phyloP scores from a whole-genome alignment of 306 rosid genomes.

The Sicyos baderoa region DNA sequence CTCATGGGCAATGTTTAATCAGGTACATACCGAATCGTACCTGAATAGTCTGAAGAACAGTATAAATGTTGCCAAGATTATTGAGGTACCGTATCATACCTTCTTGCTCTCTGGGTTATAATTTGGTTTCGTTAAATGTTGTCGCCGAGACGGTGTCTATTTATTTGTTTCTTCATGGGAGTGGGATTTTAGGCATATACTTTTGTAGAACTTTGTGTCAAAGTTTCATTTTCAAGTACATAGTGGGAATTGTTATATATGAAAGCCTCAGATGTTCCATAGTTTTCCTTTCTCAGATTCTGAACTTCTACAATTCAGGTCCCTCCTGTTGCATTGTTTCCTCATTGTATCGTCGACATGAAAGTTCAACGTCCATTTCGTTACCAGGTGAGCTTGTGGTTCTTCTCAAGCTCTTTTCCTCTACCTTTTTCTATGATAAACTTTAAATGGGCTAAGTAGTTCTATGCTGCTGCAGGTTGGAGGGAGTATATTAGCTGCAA shows the following conservation, averaged over 20 bases:
- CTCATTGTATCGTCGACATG: slow-evolving; percentile 59
- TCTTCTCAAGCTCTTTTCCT: not conserved
- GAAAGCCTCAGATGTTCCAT: not conserved
- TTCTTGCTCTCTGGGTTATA: not conserved
- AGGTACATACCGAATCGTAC: slow-evolving; percentile 83
- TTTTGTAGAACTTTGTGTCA: not conserved
- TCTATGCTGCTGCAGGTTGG: slow-evolving; percentile 53
- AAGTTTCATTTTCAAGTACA: not conserved
- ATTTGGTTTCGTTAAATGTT: not conserved
- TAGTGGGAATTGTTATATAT: slow-evolving; percentile 1
- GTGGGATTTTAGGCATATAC: not conserved
- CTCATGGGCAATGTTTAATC: slow-evolving; percentile 25
- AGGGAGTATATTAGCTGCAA: slow-evolving; percentile 79
- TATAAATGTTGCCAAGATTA: slow-evolving; percentile 62
- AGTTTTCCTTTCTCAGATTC: slow-evolving; percentile 13
- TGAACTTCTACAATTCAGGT: slow-evolving; percentile 44
- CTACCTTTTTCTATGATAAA: not conserved
- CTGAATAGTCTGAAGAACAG: slow-evolving; percentile 65
- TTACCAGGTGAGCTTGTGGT: slow-evolving; percentile 49
- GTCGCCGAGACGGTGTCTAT: not conserved
- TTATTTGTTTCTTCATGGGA: not conserved
- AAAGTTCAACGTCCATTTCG: slow-evolving; percentile 76
- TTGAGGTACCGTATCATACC: slow-evolving; percentile 48
- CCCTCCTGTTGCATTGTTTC: slow-evolving; percentile 71
- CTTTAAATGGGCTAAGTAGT: slow-evolving; percentile 8